Conservation (phyloP, 176 grass and related monocot species). For the Thinopyrum elongatum region DNA sequence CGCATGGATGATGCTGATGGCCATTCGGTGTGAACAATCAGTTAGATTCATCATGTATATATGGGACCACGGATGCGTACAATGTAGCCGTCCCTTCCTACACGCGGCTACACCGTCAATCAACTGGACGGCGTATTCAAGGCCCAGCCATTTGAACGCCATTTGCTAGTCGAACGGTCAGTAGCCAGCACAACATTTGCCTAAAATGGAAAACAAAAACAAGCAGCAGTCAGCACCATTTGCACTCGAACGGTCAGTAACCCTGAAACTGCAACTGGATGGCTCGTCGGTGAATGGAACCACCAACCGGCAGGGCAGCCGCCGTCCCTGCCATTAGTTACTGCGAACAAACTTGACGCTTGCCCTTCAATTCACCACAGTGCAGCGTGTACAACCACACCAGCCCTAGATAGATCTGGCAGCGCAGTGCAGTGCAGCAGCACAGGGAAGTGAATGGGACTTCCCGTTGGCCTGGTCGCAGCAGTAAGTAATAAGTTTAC, state of each 20-base stretch:
- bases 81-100: neutral
- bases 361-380: conserved; percentile 40
- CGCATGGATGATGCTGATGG: neutral
- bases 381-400: neutral
- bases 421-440: neutral
- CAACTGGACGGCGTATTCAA: neutral
- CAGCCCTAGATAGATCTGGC: conserved; percentile 27
- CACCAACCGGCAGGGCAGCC: conserved; percentile 32
- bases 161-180: neutral
- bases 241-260: too few relatives aligned
- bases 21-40: neutral
- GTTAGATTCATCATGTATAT: neutral
- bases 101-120: neutral
- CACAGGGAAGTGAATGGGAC: conserved; percentile 2
- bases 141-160: neutral
- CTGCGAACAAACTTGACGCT: neutral
- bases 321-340: neutral
- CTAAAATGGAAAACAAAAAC: neutral
- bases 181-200: neutral
- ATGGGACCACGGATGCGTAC: neutral
- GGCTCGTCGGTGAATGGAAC: neutral
- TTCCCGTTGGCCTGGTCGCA: conserved; percentile 26
- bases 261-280: neutral
- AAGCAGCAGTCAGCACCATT: neutral
- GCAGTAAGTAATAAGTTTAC: conserved; percentile 8